Evolutionary conservation across 2,329 filamentous ascomycete genomes (phyloP).

Genomic region (Parastagonospora nodorum): DNA sequence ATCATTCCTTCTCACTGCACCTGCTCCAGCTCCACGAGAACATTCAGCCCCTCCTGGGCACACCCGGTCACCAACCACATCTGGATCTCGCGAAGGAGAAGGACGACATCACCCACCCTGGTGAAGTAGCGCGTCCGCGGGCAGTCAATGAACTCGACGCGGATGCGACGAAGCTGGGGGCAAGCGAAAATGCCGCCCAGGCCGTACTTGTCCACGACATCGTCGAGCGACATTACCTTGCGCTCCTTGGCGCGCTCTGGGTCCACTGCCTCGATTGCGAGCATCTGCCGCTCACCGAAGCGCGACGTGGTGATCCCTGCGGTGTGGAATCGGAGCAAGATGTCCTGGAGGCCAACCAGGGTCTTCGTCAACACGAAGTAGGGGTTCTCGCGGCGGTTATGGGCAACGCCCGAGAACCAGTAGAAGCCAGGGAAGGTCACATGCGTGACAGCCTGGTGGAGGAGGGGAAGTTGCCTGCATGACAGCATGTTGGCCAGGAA

Average conservation of each 20-base stretch:
- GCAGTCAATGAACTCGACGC: conserved; percentile 76
- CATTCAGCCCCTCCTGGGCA: not conserved
- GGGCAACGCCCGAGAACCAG: conserved; percentile 68
- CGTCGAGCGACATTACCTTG: conserved; percentile 76
- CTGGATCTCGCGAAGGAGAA: conserved; percentile 3
- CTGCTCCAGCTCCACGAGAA: conserved; percentile 1
- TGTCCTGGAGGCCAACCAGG: conserved; percentile 79
- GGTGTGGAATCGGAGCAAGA: conserved; percentile 80
- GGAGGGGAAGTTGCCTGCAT: conserved; percentile 3
- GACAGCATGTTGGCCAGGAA: conserved; percentile 12
- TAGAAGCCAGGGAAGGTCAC: conserved; percentile 53
- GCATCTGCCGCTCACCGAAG: conserved; percentile 50
- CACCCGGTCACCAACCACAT: conserved; percentile 9
- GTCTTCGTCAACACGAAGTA: conserved; percentile 84
- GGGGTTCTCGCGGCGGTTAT: conserved; percentile 87
- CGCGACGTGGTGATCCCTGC: conserved; percentile 78
- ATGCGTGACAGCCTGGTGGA: conserved; percentile 32
- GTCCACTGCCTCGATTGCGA: conserved; percentile 78
- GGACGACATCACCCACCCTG: conserved; percentile 42
- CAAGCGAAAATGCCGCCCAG: conserved; percentile 71
- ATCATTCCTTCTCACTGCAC: not conserved
- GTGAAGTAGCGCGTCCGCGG: conserved; percentile 66
- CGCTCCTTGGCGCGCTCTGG: conserved; percentile 77
- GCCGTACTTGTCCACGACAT: conserved; percentile 82
- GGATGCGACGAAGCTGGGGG: conserved; percentile 72